Base-by-base conservation (phyloP, 805 yeast genomes). In the Ogataea minuta region DNA sequence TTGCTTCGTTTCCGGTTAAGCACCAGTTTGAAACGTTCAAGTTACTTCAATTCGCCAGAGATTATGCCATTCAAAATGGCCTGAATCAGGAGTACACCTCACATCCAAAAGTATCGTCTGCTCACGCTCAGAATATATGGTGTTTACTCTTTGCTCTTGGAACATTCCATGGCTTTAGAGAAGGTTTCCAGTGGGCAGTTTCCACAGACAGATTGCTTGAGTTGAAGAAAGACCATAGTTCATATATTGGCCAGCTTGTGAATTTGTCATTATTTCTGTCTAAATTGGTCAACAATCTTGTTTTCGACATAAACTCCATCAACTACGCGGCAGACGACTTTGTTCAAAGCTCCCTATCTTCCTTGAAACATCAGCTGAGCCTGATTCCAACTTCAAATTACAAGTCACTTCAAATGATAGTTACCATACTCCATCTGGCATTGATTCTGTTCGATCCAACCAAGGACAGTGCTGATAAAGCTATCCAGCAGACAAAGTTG, bases 181-280 rank as follows among this genome's bases (percentile, higher is more conserved):
- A 52, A 14, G 64, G 64, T 7, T 23, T 52, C n/a, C 47, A 48
- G 27, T 59, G 63, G 63, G 34, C 35, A n/a, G 29, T 44, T 12
- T 35, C 46, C 6, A 8, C 48, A 17, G 55, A 53, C 34, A 47
- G 27, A 25, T 30, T 49, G 5, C 28, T 55, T 23, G 51, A 55
- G 20, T 36, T 36, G 16, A 48, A 36, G 13, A 41, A 49, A 20
- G 20, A 27, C 11, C 45, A 49, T 23, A 28, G 37, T 12, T 36
- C 48, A 4, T 55, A 46, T 24, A 27, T 49, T 15, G 53, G 52
- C 3, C 41, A 45, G 23, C 31, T 57, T 12, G 39, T 59, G 4
- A 48, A 56, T 15, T 37, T 52, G 4, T 28, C 46, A 3, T 39
- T 44, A 4, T 33, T 56, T 13, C 29, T 52, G 24, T 48, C 52